Evolutionary conservation across 495 filamentous ascomycete species (phyloP), one percentile per base, ranked within the genome.

Genomic region (Podospora tetraspora): DNA sequence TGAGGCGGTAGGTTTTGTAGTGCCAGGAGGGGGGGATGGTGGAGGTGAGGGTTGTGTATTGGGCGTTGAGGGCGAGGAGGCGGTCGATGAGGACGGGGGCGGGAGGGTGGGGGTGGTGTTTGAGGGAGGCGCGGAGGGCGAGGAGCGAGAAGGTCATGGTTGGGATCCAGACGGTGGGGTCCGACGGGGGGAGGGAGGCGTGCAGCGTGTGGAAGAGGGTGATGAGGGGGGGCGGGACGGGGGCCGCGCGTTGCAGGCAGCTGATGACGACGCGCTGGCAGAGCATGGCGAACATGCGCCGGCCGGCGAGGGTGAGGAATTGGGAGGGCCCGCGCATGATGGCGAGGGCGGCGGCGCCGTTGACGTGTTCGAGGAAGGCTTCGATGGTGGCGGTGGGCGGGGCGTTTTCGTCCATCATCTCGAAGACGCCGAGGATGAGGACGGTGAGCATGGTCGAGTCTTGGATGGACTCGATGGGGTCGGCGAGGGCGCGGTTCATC

Each of bases 391-490:
- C 66, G 27, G 77, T 79, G 43, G 77, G 73, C 12, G 79, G 77
- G 10, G 78, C 73, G 66, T 79, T 77, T 64, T 84, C 84, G 0
- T 82, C 80, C 57, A 88, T 80, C 67, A 86, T 81, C 70, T 79
- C 85, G 64, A 86, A 89, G 3, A 87, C 74, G n/a, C 83, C 83
- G 52, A 91, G 79, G 37, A 89, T 81, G 24, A 91, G 77, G 37
- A 89, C 84, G 1, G 86, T 81, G 32, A 88, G 84, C 68, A 91
- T 82, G 4, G 88, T 88, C 61, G 80, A 81, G 73, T 91, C 88
- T 58, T 86, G 83, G 68, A 81, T 83, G 57, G 85, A 86, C 57
- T 89, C 83, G 11, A 74, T 75, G 4, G 83, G 80, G 64, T 86
- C 79, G 61, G 77, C 71, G 13, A 91, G 72, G 19, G 88, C 88